phyloP scores from a whole-genome alignment of 768 basidiomycete genomes.

The Amanita exitialis region DNA sequence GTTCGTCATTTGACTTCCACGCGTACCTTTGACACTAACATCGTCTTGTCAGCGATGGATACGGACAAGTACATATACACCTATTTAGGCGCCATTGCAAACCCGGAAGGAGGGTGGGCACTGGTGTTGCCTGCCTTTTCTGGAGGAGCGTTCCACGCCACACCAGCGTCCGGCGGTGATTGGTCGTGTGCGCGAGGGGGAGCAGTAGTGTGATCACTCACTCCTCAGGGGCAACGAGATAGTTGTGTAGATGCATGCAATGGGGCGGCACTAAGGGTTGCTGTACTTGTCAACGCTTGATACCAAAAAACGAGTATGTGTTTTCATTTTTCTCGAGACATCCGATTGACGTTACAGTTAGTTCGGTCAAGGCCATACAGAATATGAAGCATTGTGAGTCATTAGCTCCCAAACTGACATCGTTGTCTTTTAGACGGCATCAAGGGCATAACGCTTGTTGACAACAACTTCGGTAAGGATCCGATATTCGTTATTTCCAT shows the following conservation, averaged over 20 bases:
- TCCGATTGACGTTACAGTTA: too few relatives aligned
- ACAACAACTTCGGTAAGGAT: too few relatives aligned
- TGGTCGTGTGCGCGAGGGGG: constrained; percentile 2
- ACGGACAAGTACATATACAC: not conserved
- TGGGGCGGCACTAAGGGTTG: not conserved
- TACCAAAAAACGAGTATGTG: not conserved
- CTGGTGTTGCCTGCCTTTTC: constrained; percentile 1
- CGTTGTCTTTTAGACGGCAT: too few relatives aligned
- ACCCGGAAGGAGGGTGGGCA: constrained; percentile 1
- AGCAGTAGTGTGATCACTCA: constrained; percentile 3
- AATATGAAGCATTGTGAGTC: too few relatives aligned
- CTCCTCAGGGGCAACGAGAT: constrained; percentile 1
- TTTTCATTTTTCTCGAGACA: too few relatives aligned
- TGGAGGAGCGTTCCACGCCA: not conserved
- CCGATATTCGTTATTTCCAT: too few relatives aligned
- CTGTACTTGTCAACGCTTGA: not conserved
- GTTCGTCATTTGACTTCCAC: not conserved
- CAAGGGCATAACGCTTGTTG: too few relatives aligned
- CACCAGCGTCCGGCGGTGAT: not conserved
- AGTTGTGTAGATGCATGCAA: not conserved
- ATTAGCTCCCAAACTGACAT: too few relatives aligned
- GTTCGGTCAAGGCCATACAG: too few relatives aligned
- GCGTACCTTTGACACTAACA: too few relatives aligned
- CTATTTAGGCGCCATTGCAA: constrained; percentile 1
- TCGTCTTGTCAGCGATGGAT: not conserved